Conservation (phyloP, 495 filamentous ascomycete genomes). For the Corynascus novoguineensis region DNA sequence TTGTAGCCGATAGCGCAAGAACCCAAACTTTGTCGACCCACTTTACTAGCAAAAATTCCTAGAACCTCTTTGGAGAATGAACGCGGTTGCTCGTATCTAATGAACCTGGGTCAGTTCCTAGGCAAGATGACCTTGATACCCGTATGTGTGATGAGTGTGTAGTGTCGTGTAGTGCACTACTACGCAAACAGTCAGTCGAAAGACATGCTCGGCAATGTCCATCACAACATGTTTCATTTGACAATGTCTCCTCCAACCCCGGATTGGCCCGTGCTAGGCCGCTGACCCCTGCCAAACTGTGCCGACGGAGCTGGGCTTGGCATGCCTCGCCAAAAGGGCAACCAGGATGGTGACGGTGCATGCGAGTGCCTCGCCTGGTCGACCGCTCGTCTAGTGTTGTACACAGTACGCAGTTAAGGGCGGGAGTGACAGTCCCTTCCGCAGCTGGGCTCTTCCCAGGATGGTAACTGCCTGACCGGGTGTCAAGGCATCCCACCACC, state of each 20-base stretch:
- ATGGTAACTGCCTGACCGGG: no score
- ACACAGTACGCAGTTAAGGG: no score
- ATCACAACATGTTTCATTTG: background rate
- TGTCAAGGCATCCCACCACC: no score
- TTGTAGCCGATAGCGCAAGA: no score
- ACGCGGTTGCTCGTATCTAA: no score
- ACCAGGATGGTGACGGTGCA: constrained; percentile 3
- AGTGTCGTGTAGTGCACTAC: no score
- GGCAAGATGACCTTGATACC: no score
- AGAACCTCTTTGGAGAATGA: no score
- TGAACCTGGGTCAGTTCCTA: no score
- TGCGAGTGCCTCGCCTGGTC: constrained; percentile 31
- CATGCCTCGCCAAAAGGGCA: constrained; percentile 1
- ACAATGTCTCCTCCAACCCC: background rate
- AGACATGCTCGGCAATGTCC: background rate
- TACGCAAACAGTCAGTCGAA: background rate
- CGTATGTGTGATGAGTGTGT: no score
- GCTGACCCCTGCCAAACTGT: constrained; percentile 6
- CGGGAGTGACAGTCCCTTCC: constrained; percentile 24
- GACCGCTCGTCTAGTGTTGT: constrained; percentile 16
- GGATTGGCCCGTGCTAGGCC: background rate
- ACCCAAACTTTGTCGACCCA: no score
- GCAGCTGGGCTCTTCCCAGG: constrained; percentile 19
- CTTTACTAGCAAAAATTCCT: no score
- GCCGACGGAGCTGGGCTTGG: constrained; percentile 10